These are phyloP conservation scores for Colletotrichum sp. DNA, from an alignment of 2,329 filamentous ascomycete species.

Conservation along the genomic window DNA sequence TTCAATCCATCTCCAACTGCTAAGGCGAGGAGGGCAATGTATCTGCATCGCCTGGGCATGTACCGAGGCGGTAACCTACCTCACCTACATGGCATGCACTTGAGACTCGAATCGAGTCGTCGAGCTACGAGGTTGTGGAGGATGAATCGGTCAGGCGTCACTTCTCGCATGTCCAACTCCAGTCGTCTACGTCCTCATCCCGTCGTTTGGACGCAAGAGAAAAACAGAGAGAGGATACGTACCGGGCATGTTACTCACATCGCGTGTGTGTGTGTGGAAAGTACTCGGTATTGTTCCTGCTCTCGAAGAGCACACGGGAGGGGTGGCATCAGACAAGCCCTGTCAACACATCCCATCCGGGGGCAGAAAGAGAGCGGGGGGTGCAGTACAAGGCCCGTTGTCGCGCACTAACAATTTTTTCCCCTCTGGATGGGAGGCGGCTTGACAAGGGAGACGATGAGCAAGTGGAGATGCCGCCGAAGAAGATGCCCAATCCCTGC, in stretches of 20 bases:
- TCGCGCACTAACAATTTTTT: conserved; percentile 22
- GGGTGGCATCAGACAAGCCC: not conserved
- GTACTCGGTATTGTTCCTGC: not conserved
- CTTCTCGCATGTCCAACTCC: not conserved
- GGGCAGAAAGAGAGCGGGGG: not conserved
- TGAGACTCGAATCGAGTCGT: not conserved
- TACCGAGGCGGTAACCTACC: not conserved
- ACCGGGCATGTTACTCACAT: not conserved
- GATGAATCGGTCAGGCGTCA: not conserved
- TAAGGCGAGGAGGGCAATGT: not conserved
- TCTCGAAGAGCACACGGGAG: not conserved
- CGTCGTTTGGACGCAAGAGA: not conserved
- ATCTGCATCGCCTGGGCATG: not conserved
- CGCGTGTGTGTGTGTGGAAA: not conserved
- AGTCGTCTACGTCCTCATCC: not conserved
- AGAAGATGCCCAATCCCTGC: conserved; percentile 7
- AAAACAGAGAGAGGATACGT: not conserved
- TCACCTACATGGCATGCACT: not conserved
- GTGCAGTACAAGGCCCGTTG: conserved; percentile 2
- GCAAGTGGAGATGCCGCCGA: conserved; percentile 17
- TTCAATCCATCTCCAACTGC: not conserved
- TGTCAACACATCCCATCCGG: conserved; percentile 11
- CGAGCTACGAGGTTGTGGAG: not conserved
- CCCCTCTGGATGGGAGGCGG: not conserved
- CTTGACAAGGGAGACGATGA: conserved; percentile 10